Conservation (phyloP, 1,284 basidiomycete species). For the Kwoniella shivajii region DNA sequence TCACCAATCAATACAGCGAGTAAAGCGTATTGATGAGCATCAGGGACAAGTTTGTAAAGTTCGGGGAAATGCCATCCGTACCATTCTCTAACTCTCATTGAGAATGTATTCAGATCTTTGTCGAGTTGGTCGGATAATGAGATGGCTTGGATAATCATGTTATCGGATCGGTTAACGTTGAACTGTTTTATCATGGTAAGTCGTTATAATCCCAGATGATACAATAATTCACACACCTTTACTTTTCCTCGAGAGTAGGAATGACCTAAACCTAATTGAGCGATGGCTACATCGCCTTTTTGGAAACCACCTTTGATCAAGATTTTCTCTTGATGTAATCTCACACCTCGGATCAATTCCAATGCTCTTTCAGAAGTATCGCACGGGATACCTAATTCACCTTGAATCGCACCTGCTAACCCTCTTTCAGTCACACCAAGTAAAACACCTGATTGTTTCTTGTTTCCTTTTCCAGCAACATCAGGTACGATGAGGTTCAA, state of each 20-base stretch:
- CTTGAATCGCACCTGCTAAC: slow-evolving; percentile 80
- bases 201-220: background rate
- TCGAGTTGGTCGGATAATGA: slow-evolving; percentile 97
- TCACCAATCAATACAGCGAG: slow-evolving; percentile 86
- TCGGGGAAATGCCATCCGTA: slow-evolving; percentile 99
- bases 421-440: slow-evolving; percentile 82
- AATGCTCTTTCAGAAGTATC: slow-evolving; percentile 84
- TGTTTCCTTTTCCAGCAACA: slow-evolving; percentile 60
- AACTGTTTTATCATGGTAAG: slow-evolving; percentile 58
- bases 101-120: slow-evolving; percentile 99
- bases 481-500: slow-evolving; percentile 87
- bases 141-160: slow-evolving; percentile 99
- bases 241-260: slow-evolving; percentile 97
- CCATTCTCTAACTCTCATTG: slow-evolving; percentile 98
- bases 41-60: slow-evolving; percentile 89
- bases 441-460: slow-evolving; percentile 67
- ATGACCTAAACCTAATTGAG: slow-evolving; percentile 96
- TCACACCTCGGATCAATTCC: slow-evolving; percentile 90
- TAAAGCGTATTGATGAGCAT: slow-evolving; percentile 93
- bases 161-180: slow-evolving; percentile 99
- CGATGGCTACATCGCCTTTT: slow-evolving; percentile 84
- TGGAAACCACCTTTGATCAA: slow-evolving; percentile 68
- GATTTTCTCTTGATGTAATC: slow-evolving; percentile 88
- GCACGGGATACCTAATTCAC: slow-evolving; percentile 75
- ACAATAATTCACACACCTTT: slow-evolving; percentile 59